phyloP scores from a whole-genome alignment of 768 basidiomycete species.

The Termitomyces sp. region DNA sequence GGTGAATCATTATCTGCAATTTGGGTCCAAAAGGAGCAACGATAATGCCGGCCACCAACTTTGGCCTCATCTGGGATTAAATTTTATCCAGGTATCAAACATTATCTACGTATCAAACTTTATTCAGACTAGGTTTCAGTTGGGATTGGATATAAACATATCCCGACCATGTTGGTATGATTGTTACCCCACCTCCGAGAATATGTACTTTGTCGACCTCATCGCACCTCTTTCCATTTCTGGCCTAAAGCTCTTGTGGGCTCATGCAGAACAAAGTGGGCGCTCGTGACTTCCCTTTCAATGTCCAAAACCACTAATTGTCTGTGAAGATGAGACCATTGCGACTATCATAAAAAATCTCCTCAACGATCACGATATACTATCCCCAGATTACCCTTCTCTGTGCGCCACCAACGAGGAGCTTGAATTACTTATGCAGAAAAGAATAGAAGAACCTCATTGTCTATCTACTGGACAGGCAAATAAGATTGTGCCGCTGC shows the following conservation, averaged over 20 bases:
- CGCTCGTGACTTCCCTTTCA: background rate
- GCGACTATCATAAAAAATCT: background rate
- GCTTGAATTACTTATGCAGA: conserved; percentile 6
- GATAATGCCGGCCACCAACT: too few species aligned
- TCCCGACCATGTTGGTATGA: too few species aligned
- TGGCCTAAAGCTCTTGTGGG: background rate
- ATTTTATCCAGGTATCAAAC: too few species aligned
- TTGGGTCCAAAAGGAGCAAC: too few species aligned
- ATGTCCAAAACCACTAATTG: background rate
- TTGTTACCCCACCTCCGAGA: background rate
- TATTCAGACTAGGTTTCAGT: too few species aligned
- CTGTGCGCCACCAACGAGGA: conserved; percentile 4
- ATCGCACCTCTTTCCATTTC: background rate
- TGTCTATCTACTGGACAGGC: background rate
- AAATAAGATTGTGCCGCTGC: conserved; percentile 1
- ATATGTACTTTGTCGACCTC: background rate
- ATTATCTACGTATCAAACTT: too few species aligned
- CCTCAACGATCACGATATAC: background rate
- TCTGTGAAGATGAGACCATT: background rate
- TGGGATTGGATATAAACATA: too few species aligned
- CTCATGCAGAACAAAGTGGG: background rate
- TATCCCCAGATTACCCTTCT: background rate
- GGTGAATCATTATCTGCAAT: too few species aligned
- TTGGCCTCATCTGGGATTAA: too few species aligned
- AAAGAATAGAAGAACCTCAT: background rate